Evolutionary conservation across 306 rosid genomes (phyloP).

Genomic region (Lathyrus oleraceus): DNA sequence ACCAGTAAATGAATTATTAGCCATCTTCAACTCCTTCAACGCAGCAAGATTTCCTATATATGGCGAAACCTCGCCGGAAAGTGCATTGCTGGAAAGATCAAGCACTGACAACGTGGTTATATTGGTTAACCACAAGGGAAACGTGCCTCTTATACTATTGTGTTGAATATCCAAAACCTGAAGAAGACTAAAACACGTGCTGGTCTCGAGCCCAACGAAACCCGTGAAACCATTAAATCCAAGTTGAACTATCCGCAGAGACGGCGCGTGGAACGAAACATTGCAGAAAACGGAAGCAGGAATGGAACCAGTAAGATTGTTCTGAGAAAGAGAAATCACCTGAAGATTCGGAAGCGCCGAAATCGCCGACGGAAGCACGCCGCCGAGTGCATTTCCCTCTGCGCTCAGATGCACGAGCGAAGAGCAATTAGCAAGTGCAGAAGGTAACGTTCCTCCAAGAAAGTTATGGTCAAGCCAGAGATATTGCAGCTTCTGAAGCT

Average conservation of each 20-base stretch:
- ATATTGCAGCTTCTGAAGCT: slow-evolving; percentile 70
- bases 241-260: slow-evolving; percentile 74
- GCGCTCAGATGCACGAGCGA: slow-evolving; percentile 81
- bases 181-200: slow-evolving; percentile 63
- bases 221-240: slow-evolving; percentile 82
- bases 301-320: slow-evolving; percentile 71
- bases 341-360: slow-evolving; percentile 77
- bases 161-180: slow-evolving; percentile 74
- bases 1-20: slow-evolving; percentile 70
- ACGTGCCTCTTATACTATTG: slow-evolving; percentile 58
- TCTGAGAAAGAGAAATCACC: slow-evolving; percentile 73
- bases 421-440: slow-evolving; percentile 83
- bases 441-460: slow-evolving; percentile 75
- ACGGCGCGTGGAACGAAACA: slow-evolving; percentile 58
- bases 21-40: slow-evolving; percentile 66
- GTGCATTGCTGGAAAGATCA: slow-evolving; percentile 68
- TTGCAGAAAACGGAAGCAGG: slow-evolving; percentile 81
- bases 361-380: slow-evolving; percentile 84
- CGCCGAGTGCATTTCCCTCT: slow-evolving; percentile 72
- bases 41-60: slow-evolving; percentile 52
- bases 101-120: slow-evolving; percentile 52
- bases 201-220: slow-evolving; percentile 51
- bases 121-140: slow-evolving; percentile 75
- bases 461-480: slow-evolving; percentile 87
- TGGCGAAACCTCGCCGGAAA: slow-evolving; percentile 64